A percentile compares a stretch with the other conserved stretches of the same genome.
phyloP scores from a whole-genome alignment of 345 rosid species.

The Ceriops tagal region DNA sequence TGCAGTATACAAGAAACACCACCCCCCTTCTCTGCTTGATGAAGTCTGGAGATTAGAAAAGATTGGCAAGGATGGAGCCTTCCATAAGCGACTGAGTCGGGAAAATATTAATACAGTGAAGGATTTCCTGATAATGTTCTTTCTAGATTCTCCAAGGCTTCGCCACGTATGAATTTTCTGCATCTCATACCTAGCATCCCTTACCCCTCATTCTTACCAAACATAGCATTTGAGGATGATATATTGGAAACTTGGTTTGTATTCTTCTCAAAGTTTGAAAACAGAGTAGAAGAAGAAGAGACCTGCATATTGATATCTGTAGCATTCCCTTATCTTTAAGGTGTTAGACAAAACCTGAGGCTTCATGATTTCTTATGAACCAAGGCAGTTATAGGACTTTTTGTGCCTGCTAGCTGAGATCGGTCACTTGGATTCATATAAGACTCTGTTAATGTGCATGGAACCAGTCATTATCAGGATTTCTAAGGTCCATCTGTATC shows the following conservation, averaged over 20 bases:
- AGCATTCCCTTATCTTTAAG: not conserved
- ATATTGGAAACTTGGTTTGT: not conserved
- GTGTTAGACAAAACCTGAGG: not conserved
- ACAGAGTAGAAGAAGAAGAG: too few species aligned
- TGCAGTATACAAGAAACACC: constrained; percentile 93
- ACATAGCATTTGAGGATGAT: not conserved
- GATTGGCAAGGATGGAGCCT: constrained; percentile 98
- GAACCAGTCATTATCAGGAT: not conserved
- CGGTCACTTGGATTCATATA: not conserved
- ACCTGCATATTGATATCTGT: not conserved
- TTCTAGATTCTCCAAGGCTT: constrained; percentile 60
- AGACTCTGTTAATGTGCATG: not conserved
- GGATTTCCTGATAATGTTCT: constrained; percentile 72
- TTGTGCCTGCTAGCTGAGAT: not conserved
- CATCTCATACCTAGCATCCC: not conserved
- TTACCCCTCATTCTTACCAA: not conserved
- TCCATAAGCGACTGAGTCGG: constrained; percentile 73
- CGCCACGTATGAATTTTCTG: constrained; percentile 50
- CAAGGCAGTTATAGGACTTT: too few species aligned
- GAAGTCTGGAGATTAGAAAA: constrained; percentile 98
- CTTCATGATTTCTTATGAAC: not conserved
- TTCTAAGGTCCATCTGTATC: too few species aligned
- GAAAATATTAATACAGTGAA: constrained; percentile 68
- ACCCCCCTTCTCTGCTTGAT: constrained; percentile 78
- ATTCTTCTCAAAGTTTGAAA: not conserved